Evolutionary conservation across 768 basidiomycete species (phyloP).

Genomic region (Boletus barrowsii): DNA sequence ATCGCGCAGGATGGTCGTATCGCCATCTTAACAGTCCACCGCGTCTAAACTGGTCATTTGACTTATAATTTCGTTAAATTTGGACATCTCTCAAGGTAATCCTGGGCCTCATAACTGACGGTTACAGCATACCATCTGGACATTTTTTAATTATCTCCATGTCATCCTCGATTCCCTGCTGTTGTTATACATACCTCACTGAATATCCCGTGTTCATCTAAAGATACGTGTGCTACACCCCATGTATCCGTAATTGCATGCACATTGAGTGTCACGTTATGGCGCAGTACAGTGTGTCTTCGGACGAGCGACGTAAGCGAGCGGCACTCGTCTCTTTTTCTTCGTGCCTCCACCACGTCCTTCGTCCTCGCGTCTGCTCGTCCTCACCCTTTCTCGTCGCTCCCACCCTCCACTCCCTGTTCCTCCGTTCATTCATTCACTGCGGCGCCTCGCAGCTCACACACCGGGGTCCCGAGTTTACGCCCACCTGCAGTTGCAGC

Average conservation of each 20-base stretch:
- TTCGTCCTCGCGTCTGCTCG: too few species aligned
- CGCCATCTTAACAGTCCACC: constrained; percentile 69
- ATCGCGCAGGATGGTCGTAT: constrained; percentile 79
- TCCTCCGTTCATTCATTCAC: too few species aligned
- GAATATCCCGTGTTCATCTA: not conserved
- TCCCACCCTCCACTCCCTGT: too few species aligned
- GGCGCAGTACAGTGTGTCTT: too few species aligned
- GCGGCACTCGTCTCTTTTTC: too few species aligned
- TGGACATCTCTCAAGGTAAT: not conserved
- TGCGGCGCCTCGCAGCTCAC: too few species aligned
- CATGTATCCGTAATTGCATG: not conserved
- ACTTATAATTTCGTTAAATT: not conserved
- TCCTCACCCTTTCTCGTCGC: too few species aligned
- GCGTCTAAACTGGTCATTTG: constrained; percentile 33
- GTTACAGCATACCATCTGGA: constrained; percentile 15
- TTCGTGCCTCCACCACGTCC: too few species aligned
- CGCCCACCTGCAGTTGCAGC: too few species aligned
- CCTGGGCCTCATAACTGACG: not conserved
- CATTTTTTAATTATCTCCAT: constrained; percentile 1
- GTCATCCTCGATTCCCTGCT: constrained; percentile 1
- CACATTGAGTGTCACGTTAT: too few species aligned
- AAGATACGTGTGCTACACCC: not conserved
- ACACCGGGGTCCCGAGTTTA: too few species aligned
- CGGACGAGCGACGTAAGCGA: too few species aligned
- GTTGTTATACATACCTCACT: constrained; percentile 11